Evolutionary conservation across 2,329 filamentous ascomycete genomes (phyloP).

Genomic region (Pseudogymnoascus sp.): DNA sequence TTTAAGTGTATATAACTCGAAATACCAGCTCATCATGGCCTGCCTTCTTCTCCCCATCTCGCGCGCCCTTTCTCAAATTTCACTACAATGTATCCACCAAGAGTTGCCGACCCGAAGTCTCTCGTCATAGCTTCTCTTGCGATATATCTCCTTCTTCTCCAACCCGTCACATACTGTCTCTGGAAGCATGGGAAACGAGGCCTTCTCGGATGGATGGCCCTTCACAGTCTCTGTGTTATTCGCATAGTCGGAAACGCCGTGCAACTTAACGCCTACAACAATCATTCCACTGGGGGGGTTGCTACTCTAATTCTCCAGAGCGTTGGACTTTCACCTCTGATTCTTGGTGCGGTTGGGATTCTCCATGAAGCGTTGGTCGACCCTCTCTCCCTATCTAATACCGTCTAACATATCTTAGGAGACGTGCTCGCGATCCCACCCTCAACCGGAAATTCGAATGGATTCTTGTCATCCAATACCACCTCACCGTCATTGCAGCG

Average conservation of each 20-base stretch:
- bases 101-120: background rate
- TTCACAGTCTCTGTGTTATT: background rate
- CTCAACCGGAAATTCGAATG: background rate
- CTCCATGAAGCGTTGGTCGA: constrained; percentile 21
- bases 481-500: background rate
- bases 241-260: constrained; percentile 9
- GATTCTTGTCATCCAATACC: background rate
- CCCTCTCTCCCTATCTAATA: background rate
- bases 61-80: background rate
- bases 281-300: background rate
- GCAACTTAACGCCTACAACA: constrained; percentile 8
- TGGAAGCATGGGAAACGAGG: constrained; percentile 13
- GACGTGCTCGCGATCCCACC: background rate
- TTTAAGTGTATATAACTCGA: background rate
- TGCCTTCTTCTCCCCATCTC: background rate
- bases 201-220: constrained; percentile 13
- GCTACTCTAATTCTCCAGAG: constrained; percentile 14
- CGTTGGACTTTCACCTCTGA: constrained; percentile 19
- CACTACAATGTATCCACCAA: background rate
- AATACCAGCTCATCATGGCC: background rate
- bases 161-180: constrained; percentile 13
- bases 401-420: background rate
- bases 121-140: background rate
- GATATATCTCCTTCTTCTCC: constrained; percentile 12
- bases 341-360: constrained; percentile 17